Evolutionary conservation across 257 asterid species (phyloP).

Genomic region (Cinchona pubescens): DNA sequence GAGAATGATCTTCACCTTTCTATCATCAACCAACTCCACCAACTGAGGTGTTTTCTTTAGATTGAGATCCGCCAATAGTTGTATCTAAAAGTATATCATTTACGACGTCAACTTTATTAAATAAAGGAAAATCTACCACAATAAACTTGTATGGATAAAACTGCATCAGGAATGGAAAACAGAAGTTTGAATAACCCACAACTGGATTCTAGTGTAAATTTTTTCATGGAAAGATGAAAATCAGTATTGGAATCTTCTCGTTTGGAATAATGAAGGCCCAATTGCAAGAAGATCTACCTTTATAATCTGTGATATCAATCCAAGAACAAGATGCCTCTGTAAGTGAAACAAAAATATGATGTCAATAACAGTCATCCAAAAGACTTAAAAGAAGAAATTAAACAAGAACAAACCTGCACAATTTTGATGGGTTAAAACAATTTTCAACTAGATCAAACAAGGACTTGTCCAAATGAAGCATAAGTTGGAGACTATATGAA

Average conservation of each 20-base stretch:
- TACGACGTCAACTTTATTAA: not conserved
- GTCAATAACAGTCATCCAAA: conserved; percentile 10
- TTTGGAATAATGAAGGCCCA: conserved; percentile 3
- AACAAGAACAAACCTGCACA: not conserved
- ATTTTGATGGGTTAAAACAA: not conserved
- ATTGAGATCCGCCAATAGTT: conserved; percentile 93
- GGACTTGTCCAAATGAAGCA: conserved; percentile 9
- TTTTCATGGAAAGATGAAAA: not conserved
- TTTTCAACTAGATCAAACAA: conserved; percentile 1
- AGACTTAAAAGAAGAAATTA: not conserved
- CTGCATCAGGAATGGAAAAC: not conserved
- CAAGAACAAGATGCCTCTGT: conserved; percentile 99
- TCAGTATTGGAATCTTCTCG: not conserved
- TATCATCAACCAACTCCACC: conserved; percentile 88
- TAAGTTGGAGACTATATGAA: not conserved
- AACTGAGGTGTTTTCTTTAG: conserved; percentile 86
- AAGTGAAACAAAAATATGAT: conserved; percentile 24
- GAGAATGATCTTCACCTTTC: conserved; percentile 56
- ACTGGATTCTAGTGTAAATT: not conserved
- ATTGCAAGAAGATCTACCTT: conserved; percentile 49
- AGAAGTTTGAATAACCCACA: conserved; percentile 1
- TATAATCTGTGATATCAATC: conserved; percentile 93
- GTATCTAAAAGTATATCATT: conserved; percentile 56
- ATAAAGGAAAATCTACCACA: not conserved
- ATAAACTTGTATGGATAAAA: not conserved